phyloP scores from a whole-genome alignment of 164 flowering plant species.

The Vitis cinerea region DNA sequence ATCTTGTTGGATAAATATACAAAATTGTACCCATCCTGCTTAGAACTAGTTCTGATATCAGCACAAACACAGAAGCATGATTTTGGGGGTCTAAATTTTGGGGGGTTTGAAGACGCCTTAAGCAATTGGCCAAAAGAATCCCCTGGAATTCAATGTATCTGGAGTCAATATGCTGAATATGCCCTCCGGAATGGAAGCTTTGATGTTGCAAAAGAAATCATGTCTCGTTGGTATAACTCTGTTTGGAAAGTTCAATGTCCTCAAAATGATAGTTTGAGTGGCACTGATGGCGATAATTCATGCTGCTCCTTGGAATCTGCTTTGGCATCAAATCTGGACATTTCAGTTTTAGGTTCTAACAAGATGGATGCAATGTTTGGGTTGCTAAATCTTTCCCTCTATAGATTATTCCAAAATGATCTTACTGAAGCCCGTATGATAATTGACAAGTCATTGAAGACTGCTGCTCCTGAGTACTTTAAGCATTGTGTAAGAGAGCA shows the following conservation, averaged over 20 bases:
- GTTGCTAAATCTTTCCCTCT: conserved; percentile 64
- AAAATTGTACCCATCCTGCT: conserved; percentile 58
- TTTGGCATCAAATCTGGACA: conserved; percentile 19
- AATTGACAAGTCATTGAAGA: conserved; percentile 49
- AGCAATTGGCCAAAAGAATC: conserved; percentile 56
- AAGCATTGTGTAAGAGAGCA: conserved; percentile 59
- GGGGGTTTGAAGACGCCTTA: conserved; percentile 64
- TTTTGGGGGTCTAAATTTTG: conserved; percentile 25
- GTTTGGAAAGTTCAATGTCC: conserved; percentile 30
- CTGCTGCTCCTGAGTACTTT: conserved; percentile 43
- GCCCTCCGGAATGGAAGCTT: conserved; percentile 48
- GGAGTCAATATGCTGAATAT: conserved; percentile 77
- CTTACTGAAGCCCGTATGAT: conserved; percentile 47
- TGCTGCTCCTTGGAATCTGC: conserved; percentile 6
- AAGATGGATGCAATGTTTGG: conserved; percentile 55
- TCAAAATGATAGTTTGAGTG: conserved; percentile 13
- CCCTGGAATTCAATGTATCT: conserved; percentile 77
- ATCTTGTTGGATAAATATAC: conserved; percentile 48
- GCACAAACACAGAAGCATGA: conserved; percentile 38
- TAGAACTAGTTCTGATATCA: conserved; percentile 58
- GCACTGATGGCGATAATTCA: conserved; percentile 10
- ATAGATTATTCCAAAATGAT: conserved; percentile 50
- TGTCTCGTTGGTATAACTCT: conserved; percentile 60
- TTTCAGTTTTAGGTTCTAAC: conserved; percentile 5
- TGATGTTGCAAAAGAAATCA: conserved; percentile 44